Evolutionary conservation across 345 rosid species (phyloP), one percentile per base, ranked within the genome.

Genomic region (Dipteronia dyeriana): DNA sequence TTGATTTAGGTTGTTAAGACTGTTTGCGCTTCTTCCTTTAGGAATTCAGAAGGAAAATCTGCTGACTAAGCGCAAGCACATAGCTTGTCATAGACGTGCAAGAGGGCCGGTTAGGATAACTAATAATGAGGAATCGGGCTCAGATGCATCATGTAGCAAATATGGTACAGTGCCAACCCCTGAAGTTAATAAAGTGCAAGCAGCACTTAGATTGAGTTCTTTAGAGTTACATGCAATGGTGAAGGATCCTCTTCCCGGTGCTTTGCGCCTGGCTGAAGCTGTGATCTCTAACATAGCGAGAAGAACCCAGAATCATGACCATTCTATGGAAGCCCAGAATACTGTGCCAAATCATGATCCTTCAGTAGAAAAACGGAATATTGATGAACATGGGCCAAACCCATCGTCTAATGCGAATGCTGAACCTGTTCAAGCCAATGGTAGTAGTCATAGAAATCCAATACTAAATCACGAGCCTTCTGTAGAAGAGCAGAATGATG

Each of bases 161-260:
- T 53, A 71, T 60, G 80, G 77, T 56, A 34, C 74, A 34, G 1
- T 84, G 60, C 57, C 80, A 16, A 31, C 82, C 4, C 78, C 88
- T 10, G 81, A 79, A 80, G 80, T 88, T 78, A 63, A 64, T 13
- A 79, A 60, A 84, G 82, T 78, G 29, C 82, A 74, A 76, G 88
- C 79, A 66, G 86, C 86, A 1, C 91, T 88, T 13, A 82, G 79
- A 45, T 38, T 74, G 16, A 90, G 89, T 73, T 57, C 70, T 25
- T 53, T 51, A 74, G 96, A 86, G 77, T 76, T 91, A 66, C 83
- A 51, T 79, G 80, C 85, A 0, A 29, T 71, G 25, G 88, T 88
- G 14, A 82, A 69, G 5, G 94, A 90, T 71, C 92, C 91, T 53
- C 91, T 88, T 53, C 88, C 90, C 8, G 81, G 79, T 66, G 86